Evolutionary conservation across 441 rosid genomes (phyloP), one percentile per base, ranked within the genome.

Genomic region (Codiaeum variegatum): DNA sequence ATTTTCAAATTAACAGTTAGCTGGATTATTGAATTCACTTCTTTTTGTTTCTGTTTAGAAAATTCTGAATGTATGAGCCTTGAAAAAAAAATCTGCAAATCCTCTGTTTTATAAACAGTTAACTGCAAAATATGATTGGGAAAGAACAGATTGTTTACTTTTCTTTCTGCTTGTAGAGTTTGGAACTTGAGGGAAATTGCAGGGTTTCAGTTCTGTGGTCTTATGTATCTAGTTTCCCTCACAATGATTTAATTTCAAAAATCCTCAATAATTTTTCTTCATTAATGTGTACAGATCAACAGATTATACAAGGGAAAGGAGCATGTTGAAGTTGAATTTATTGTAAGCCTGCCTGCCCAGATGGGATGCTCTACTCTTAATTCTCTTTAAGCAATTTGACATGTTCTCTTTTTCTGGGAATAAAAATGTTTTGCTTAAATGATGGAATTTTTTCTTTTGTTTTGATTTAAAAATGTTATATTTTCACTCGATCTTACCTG

Each of bases 281-380:
- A 11, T 75, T 75, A 54, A 69, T 71, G 36, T 74, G 23, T 79
- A 80, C 91, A 96, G 99, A 77, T 85, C 62, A 87, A 91, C 75
- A 87, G 99, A 78, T 77, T 93, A 75, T 86, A 85, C 97, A 91
- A 87, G 84, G 93, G 80, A 74, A 92, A 83, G 83, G 98, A 93
- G 79, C 97, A 96, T 71, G 97, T 87, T 66, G 99, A 96, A 89
- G 93, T 93, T 9, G 99, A 96, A 83, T 96, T 93, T 83, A 84
- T 89, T 79, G 99, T 93, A 79, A 90, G 99, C 75, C 78, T 79
- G 56, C 68, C 52, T 6, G 38, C 44, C 68, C 52, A 9, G 38
- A 51, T 69, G 32, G 69, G 60, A 55, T 77, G 6, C 70, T 76
- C 70, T 68, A 61, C 36, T 44, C 52, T 36, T 49, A 21, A 26